Evolutionary conservation across 2,329 filamentous ascomycete genomes (phyloP), one percentile per base, ranked within the genome.

Genomic region (Cercospora sp.): DNA sequence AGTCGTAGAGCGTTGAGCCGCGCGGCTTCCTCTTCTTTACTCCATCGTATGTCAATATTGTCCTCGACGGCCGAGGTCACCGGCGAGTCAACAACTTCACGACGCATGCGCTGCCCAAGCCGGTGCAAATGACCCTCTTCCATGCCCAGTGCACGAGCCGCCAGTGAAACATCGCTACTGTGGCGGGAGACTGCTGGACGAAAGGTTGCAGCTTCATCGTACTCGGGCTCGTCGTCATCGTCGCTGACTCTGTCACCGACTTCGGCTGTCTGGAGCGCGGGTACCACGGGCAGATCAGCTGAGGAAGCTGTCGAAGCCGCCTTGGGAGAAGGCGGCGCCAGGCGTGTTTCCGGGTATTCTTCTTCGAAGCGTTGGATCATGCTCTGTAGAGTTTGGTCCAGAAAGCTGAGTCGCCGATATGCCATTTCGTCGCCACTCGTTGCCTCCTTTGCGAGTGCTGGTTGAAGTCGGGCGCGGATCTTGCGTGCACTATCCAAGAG

Each of bases 331-430:
- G 68, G 68, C 6, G 70, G 69, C 16, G 76, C 73, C 51, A 88
- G 83, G 40, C 92, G 89, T 0, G 92, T 96, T 77, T 98, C 94
- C 0, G 95, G 95, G 75, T 93, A 98, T 79, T 98, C 94, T 77
- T 97, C 91, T 79, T 98, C 95, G 77, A 98, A 99, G 30, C 95
- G 91, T 77, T 92, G 90, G 76, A 98, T 98, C 82, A 98, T 97
- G 72, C 91, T 90, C 75, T 93, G 87, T 9, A 99, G 85, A 0
- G 95, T 98, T 69, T 91, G 85, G 75, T 97, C 93, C 31, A 99
- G 87, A 86, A 97, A 97, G 53, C 90, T 84, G 20, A 98, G 86
- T 60, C 91, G 90, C 40, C 94, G 87, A 77, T 97, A 92, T 72
- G 90, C 91, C 72, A 88, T 84, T 73, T 94, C 90, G 76, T 95